Evolutionary conservation across 345 rosid species (phyloP).

Genomic region (Populus euphratica): DNA sequence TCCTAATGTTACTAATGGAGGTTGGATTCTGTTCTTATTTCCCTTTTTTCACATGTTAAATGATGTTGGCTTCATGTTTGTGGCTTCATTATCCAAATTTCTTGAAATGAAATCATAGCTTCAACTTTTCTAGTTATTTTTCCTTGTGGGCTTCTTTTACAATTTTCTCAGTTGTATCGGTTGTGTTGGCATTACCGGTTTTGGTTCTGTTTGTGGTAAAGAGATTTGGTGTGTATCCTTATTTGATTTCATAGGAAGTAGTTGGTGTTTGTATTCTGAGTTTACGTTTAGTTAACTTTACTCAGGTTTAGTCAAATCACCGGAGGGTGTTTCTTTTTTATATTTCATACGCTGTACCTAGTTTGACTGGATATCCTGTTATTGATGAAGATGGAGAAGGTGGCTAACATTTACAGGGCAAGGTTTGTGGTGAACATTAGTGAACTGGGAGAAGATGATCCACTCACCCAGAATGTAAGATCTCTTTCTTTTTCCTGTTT

Average conservation of each 20-base stretch:
- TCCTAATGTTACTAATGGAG: background rate
- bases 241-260: background rate
- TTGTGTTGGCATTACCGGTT: background rate
- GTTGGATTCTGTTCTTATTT: background rate
- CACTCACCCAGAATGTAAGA: constrained; percentile 59
- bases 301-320: background rate
- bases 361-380: constrained; percentile 13
- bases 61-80: background rate
- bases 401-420: constrained; percentile 43
- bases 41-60: background rate
- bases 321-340: background rate
- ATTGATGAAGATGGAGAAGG: constrained; percentile 57
- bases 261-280: background rate
- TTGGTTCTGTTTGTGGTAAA: background rate
- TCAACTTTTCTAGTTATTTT: background rate
- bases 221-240: background rate
- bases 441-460: constrained; percentile 60
- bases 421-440: constrained; percentile 61
- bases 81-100: background rate
- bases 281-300: background rate
- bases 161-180: background rate
- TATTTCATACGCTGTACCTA: background rate
- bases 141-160: background rate
- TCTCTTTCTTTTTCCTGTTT: background rate
- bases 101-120: background rate